Evolutionary conservation across 2,329 filamentous ascomycete species (phyloP).

Genomic region (Colletotrichum orbiculare): DNA sequence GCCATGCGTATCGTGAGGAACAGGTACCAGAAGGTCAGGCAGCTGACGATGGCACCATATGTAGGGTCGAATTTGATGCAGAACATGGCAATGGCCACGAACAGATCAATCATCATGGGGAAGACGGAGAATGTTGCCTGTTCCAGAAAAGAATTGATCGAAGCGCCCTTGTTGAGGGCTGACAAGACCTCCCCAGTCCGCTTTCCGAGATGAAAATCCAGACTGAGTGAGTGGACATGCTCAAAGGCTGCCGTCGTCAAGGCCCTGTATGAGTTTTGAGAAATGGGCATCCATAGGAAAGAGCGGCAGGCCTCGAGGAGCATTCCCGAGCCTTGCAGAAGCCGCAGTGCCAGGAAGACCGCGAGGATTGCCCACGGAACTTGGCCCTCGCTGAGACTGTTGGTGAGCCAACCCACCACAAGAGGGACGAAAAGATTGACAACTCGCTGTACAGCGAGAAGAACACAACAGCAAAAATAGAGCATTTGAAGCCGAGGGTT

Average conservation of each 20-base stretch:
- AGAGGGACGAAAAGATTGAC: constrained; percentile 89
- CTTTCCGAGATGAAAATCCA: constrained; percentile 97
- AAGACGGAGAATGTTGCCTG: constrained; percentile 96
- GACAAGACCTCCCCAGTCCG: constrained; percentile 96
- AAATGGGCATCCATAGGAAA: constrained; percentile 94
- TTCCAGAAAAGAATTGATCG: constrained; percentile 96
- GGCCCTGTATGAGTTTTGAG: constrained; percentile 95
- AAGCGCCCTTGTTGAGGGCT: constrained; percentile 93
- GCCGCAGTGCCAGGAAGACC: constrained; percentile 80
- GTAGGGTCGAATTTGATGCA: constrained; percentile 75
- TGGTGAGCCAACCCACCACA: constrained; percentile 84
- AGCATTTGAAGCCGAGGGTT: constrained; percentile 78
- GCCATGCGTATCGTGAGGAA: constrained; percentile 98
- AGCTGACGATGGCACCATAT: constrained; percentile 87
- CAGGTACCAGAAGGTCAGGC: constrained; percentile 95
- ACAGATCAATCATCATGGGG: constrained; percentile 92
- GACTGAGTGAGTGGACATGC: constrained; percentile 92
- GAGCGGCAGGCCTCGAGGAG: constrained; percentile 85
- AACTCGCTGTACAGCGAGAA: constrained; percentile 83
- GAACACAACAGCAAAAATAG: constrained; percentile 82
- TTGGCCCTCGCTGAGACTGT: constrained; percentile 63
- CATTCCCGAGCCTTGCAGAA: constrained; percentile 90
- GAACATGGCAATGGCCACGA: constrained; percentile 86
- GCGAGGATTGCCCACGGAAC: constrained; percentile 76
- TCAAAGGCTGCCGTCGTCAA: constrained; percentile 96